Evolutionary conservation across 2,329 filamentous ascomycete species (phyloP).

Genomic region (Xylariaceae sp.): DNA sequence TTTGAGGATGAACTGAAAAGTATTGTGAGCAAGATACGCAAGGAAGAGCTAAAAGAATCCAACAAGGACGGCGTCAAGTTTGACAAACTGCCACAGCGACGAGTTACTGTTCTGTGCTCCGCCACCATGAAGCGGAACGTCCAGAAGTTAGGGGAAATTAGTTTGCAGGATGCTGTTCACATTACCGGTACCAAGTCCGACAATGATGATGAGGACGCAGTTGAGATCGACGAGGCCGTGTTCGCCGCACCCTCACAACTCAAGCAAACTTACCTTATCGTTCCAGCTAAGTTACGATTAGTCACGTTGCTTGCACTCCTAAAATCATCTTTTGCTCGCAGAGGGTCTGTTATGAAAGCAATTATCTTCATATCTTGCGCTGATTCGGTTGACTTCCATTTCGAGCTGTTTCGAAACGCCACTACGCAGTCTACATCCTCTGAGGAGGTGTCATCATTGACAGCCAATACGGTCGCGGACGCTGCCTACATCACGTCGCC

Average conservation of each 20-base stretch:
- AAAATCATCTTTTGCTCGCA: slow-evolving; percentile 81
- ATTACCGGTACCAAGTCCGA: slow-evolving; percentile 63
- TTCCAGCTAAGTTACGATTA: slow-evolving; percentile 83
- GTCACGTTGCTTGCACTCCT: slow-evolving; percentile 82
- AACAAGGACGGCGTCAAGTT: slow-evolving; percentile 56
- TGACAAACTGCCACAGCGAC: slow-evolving; percentile 65
- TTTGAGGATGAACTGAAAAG: slow-evolving; percentile 92
- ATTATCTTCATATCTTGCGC: slow-evolving; percentile 97
- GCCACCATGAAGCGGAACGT: slow-evolving; percentile 98
- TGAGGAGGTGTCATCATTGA: slow-evolving; percentile 32
- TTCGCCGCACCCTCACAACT: slow-evolving; percentile 88
- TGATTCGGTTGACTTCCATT: slow-evolving; percentile 96
- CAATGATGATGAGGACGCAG: slow-evolving; percentile 43
- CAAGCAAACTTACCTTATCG: slow-evolving; percentile 84
- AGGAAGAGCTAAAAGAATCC: slow-evolving; percentile 55
- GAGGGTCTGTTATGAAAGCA: slow-evolving; percentile 90
- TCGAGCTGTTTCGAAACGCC: slow-evolving; percentile 64
- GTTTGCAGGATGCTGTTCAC: slow-evolving; percentile 85
- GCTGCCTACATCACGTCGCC: slow-evolving; percentile 69
- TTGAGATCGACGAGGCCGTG: slow-evolving; percentile 47
- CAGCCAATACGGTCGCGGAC: slow-evolving; percentile 60
- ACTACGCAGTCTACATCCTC: slow-evolving; percentile 21
- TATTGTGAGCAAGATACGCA: slow-evolving; percentile 75
- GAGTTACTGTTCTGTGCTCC: slow-evolving; percentile 87
- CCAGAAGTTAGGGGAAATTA: slow-evolving; percentile 88